Evolutionary conservation across 257 asterid species (phyloP).

Genomic region (Primulina huaijiensis): DNA sequence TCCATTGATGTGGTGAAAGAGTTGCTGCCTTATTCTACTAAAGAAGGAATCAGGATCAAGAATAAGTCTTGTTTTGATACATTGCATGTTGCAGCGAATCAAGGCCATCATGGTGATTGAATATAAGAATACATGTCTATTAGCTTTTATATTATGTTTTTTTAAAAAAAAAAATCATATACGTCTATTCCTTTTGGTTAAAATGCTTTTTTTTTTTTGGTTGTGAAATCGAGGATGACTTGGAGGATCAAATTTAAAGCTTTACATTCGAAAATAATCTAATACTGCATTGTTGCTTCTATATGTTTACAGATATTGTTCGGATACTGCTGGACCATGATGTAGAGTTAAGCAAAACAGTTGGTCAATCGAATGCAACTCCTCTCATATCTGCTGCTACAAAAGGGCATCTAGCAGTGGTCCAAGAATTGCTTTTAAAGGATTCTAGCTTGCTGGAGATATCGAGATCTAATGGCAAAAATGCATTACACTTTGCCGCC

Average conservation of each 20-base stretch:
- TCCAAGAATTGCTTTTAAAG: constrained; percentile 48
- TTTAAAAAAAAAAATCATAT: not conserved
- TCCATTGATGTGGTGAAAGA: constrained; percentile 43
- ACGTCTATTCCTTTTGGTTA: not conserved
- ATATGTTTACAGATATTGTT: constrained; percentile 45
- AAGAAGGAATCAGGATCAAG: constrained; percentile 44
- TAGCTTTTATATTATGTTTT: not conserved
- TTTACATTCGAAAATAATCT: not conserved
- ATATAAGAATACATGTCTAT: not conserved
- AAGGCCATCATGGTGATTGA: constrained; percentile 51
- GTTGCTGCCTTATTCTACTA: constrained; percentile 44
- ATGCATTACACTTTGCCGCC: constrained; percentile 61
- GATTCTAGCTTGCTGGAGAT: constrained; percentile 60
- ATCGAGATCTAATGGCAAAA: constrained; percentile 65
- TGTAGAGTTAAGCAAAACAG: constrained; percentile 49
- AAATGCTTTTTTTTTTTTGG: not conserved
- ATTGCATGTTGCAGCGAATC: constrained; percentile 59
- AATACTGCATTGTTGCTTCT: not conserved
- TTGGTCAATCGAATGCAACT: constrained; percentile 66
- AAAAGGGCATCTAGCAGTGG: constrained; percentile 58
- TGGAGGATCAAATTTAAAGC: not conserved
- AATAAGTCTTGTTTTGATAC: constrained; percentile 54
- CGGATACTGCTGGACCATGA: constrained; percentile 57
- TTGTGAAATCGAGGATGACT: not conserved
- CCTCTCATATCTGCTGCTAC: constrained; percentile 73